A percentile compares a stretch with the other conserved stretches of the same genome.
phyloP scores from a whole-genome alignment of 805 yeast species.

The Wickerhamomyces canadensis region DNA sequence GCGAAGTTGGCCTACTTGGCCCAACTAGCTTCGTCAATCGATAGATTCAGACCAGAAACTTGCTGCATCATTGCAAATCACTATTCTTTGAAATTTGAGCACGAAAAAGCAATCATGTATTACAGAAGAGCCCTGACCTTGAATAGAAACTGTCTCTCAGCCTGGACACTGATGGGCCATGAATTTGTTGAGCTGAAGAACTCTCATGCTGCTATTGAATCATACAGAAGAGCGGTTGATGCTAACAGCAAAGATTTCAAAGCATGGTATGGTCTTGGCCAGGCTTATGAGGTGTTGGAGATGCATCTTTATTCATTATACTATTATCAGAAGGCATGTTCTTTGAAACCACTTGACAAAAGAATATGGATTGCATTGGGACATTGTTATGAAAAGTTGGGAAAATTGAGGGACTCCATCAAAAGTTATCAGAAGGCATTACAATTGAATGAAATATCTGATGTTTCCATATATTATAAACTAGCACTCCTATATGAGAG shows the following conservation, averaged over 20 bases:
- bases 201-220: slow-evolving; percentile 95
- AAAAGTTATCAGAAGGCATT: slow-evolving; percentile 79
- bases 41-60: slow-evolving; percentile 87
- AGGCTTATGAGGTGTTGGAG: slow-evolving; percentile 93
- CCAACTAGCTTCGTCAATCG: slow-evolving; percentile 75
- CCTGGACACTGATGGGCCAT: slow-evolving; percentile 99
- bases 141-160: slow-evolving; percentile 74
- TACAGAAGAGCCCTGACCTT: slow-evolving; percentile 84
- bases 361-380: slow-evolving; percentile 97
- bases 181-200: slow-evolving; percentile 95
- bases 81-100: slow-evolving; percentile 86
- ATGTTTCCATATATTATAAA: slow-evolving; percentile 51
- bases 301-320: slow-evolving; percentile 91
- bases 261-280: slow-evolving; percentile 98
- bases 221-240: slow-evolving; percentile 90
- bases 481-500: slow-evolving; percentile 65
- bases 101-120: slow-evolving; percentile 90
- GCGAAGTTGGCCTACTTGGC: slow-evolving; percentile 83
- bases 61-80: slow-evolving; percentile 93
- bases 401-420: slow-evolving; percentile 65
- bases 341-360: slow-evolving; percentile 81
- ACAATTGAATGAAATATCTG: slow-evolving; percentile 46
- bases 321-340: slow-evolving; percentile 87
- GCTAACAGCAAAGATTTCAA: slow-evolving; percentile 83
- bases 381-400: slow-evolving; percentile 77